These are phyloP conservation scores for Proliferodiscus dingleyae DNA, from an alignment of 2,329 filamentous ascomycete species.

Conservation along the genomic window DNA sequence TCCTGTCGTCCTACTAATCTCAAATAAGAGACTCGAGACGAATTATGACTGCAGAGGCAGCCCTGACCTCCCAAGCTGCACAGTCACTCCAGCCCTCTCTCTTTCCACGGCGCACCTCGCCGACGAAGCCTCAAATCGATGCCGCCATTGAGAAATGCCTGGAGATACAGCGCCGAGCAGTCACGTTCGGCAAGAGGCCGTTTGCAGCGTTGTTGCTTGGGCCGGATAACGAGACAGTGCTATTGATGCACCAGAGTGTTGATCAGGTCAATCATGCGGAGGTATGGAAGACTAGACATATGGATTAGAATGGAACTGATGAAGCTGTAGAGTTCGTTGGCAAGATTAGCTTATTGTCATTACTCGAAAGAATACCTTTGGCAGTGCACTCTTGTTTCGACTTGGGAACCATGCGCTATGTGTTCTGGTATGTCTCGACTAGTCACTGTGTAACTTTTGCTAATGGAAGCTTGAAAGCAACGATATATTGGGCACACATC, in stretches of 20 bases:
- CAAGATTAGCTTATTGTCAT: constrained; percentile 44
- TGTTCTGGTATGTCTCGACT: constrained; percentile 35
- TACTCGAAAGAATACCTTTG: constrained; percentile 45
- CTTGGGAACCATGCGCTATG: constrained; percentile 54
- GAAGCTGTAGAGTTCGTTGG: constrained; percentile 35
- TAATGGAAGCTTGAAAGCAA: constrained; percentile 28
- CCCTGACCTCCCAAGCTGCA: constrained; percentile 23
- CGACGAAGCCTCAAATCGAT: constrained; percentile 37
- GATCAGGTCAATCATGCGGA: constrained; percentile 51
- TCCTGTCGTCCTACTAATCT: no score
- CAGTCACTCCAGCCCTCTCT: constrained; percentile 24
- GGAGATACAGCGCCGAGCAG: constrained; percentile 39
- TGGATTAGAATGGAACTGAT: background rate
- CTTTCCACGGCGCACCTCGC: constrained; percentile 34
- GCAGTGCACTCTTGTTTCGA: constrained; percentile 45
- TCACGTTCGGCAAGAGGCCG: constrained; percentile 43
- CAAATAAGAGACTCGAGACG: no score
- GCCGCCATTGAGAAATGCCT: constrained; percentile 37
- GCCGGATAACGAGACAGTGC: constrained; percentile 44
- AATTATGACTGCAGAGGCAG: constrained; percentile 27
- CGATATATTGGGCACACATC: constrained; percentile 49
- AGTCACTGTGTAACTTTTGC: no score
- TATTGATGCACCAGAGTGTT: constrained; percentile 45
- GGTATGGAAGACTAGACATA: constrained; percentile 14
- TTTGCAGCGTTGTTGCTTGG: constrained; percentile 45